Base-by-base conservation (phyloP, 1,284 basidiomycete genomes). In the Tremellales sp. region DNA sequence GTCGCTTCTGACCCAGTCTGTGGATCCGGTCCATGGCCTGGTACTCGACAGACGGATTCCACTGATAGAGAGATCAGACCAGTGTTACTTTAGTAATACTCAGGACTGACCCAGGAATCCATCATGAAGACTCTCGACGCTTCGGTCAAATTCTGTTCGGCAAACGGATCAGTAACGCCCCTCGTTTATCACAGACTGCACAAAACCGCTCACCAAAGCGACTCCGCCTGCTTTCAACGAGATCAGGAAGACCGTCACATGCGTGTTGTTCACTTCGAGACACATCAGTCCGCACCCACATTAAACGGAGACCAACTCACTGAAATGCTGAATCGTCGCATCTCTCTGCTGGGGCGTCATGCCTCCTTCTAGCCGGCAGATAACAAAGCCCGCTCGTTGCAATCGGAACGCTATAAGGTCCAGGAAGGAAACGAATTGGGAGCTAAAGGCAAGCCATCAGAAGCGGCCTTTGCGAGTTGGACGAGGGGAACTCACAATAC, bases 331-430 rank as follows among this genome's bases (percentile, higher is more conserved):
- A 66, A 95, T 94, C 6, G 92, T 95, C 21, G 88, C 86, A 72
- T 97, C 89, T 57, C 94, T 82, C 46, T 93, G 92, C 66, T 94
- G 87, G 14, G 94, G 94, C 18, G 85, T 86, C 94, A 99, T 98
- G 18, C 87, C 90, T 43, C 95, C 95, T 71, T 97, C 91, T 37
- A 98, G 76, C 32, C 95, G 85, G 66, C 92, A 97, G 47, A 95
- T 83, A 61, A 76, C 81, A 66, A 94, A 93, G 0, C 94, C 94
- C 34, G 92, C 89, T 47, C 83, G 83, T 69, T 97, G 91, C 49
- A 99, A 75, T 45, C 95, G 79, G 70, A 86, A 95, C 4, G 92
- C 92, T 62, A 97, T 92, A 47, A 98, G 75, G 67, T 97, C 79
- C 26, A 77, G 58, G 52, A 74, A 75, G 0, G 58, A 62, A 0